Evolutionary conservation across 768 basidiomycete species (phyloP).

Genomic region (Boletus reticulatus): DNA sequence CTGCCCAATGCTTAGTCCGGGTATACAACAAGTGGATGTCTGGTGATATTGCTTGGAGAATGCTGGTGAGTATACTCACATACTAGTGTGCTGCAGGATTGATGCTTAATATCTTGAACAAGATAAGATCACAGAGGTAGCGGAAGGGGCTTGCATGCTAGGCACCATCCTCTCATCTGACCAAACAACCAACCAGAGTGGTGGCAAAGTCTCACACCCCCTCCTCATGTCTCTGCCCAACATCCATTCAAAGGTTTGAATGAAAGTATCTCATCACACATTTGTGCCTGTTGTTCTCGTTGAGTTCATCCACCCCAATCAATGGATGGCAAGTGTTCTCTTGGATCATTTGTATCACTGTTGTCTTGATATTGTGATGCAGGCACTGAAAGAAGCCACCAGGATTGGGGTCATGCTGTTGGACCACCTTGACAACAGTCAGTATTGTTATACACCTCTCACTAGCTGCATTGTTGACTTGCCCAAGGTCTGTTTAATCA

Average conservation of each 20-base stretch:
- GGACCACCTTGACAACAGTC: not conserved
- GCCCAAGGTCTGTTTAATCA: not conserved
- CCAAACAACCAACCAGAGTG: not conserved
- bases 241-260: not conserved
- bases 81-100: no score
- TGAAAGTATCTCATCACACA: not conserved
- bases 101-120: no score
- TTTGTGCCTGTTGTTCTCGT: not conserved
- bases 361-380: not conserved
- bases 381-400: not conserved
- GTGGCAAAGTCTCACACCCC: not conserved
- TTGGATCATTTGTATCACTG: not conserved
- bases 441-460: not conserved
- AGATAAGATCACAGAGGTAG: no score
- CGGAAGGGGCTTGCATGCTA: no score
- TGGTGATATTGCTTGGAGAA: not conserved
- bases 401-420: not conserved
- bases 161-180: no score
- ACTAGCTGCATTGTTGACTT: not conserved
- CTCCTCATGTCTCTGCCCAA: not conserved
- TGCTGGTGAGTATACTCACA: not conserved
- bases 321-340: not conserved
- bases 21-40: not conserved
- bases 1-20: not conserved
- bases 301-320: not conserved